Conservation (phyloP, 352 stramenopile genomes). For the Elongisporangium anandrum region DNA sequence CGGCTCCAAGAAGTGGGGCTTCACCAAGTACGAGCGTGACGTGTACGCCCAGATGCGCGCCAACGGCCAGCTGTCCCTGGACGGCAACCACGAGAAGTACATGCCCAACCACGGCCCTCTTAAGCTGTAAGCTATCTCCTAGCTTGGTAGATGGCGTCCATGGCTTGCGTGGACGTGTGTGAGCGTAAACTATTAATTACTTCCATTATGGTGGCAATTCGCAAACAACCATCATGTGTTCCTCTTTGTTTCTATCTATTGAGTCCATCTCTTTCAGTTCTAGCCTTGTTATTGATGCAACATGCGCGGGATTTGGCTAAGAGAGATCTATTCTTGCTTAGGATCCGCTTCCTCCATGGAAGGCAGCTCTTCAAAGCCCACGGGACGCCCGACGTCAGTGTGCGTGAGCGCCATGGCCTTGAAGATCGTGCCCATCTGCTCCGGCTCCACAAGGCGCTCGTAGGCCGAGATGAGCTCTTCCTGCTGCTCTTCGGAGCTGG, state of each 20-base stretch:
- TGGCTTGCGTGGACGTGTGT: conserved; percentile 1
- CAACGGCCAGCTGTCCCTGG: conserved; percentile 90
- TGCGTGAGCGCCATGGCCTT: conserved; percentile 91
- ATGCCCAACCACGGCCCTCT: conserved; percentile 82
- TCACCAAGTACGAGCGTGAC: conserved; percentile 98
- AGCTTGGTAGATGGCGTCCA: conserved; percentile 5
- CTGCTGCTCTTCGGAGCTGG: conserved; percentile 76
- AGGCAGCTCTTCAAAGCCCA: conserved; percentile 48
- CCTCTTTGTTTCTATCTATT: no score
- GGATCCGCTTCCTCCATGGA: neutral
- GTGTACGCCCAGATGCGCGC: conserved; percentile 97
- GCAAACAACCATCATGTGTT: neutral
- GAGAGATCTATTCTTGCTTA: conserved; percentile 3
- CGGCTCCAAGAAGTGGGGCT: conserved; percentile 99
- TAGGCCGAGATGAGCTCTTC: conserved; percentile 90
- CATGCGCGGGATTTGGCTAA: neutral
- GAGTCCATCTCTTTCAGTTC: no score
- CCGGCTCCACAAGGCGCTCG: conserved; percentile 87
- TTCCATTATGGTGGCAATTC: neutral
- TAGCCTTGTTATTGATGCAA: no score
- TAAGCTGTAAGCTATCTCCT: conserved; percentile 34
- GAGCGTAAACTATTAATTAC: conserved; percentile 8
- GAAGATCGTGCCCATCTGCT: conserved; percentile 94
- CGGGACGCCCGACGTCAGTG: conserved; percentile 42
- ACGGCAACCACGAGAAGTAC: conserved; percentile 99